Percentiles rank a stretch among this genome's conserved stretches.
These are phyloP conservation scores for Flueggea neowawraea DNA, from an alignment of 441 rosid genomes.

Conservation along the genomic window DNA sequence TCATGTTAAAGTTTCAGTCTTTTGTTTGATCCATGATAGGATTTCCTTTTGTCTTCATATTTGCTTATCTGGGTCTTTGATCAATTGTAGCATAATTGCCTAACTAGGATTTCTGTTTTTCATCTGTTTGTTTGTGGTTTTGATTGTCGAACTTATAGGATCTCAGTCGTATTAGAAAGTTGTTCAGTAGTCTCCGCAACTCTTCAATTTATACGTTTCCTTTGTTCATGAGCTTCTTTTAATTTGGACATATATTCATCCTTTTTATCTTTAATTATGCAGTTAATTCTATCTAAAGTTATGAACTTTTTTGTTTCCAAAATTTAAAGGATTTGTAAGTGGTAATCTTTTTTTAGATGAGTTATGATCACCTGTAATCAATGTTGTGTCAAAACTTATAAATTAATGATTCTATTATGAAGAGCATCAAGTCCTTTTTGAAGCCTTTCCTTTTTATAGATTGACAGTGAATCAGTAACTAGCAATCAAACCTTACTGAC, in stretches of 20 bases:
- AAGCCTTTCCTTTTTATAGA: too few relatives aligned
- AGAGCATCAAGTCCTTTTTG: too few relatives aligned
- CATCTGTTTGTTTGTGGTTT: constrained; percentile 5
- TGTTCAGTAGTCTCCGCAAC: not conserved
- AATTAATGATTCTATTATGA: too few relatives aligned
- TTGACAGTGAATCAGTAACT: too few relatives aligned
- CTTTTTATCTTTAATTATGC: not conserved
- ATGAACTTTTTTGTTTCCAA: too few relatives aligned
- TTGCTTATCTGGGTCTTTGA: constrained; percentile 22
- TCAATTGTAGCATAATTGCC: not conserved
- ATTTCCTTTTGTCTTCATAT: constrained; percentile 16
- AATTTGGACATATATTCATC: not conserved
- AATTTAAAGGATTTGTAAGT: too few relatives aligned
- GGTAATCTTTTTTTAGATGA: too few relatives aligned
- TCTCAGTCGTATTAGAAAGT: not conserved
- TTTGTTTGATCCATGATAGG: constrained; percentile 12
- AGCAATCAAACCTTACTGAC: not conserved
- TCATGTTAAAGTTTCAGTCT: constrained; percentile 17
- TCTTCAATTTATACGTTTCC: not conserved
- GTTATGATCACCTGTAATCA: too few relatives aligned
- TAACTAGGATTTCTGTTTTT: constrained; percentile 15
- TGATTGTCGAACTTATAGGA: not conserved
- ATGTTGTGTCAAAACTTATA: too few relatives aligned
- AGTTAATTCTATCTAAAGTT: too few relatives aligned
- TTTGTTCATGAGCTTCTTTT: not conserved